Evolutionary conservation across 495 filamentous ascomycete genomes (phyloP), one percentile per base, ranked within the genome.

Genomic region (Podospora fimiseda): DNA sequence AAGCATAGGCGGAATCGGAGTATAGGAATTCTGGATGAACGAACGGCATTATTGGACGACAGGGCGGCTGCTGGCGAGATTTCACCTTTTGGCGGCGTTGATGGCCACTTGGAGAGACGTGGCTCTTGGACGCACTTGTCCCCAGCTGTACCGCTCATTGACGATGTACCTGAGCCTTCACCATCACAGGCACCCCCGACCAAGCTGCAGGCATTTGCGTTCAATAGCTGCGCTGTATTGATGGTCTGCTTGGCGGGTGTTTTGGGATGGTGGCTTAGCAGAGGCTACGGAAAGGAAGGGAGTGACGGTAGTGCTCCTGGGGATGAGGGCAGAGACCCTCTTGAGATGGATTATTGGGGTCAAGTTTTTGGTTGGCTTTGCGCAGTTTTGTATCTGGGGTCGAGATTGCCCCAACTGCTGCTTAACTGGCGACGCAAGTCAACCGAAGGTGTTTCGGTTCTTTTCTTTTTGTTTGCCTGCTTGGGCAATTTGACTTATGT

Each of bases 381-480:
- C 69, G 93, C 93, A 1, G 72, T 78, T 2, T 75, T 97, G 14
- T 98, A 98, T 61, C 85, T 97, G 13, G 90, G 88, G 18, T 90
- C 85, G 0, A 82, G 93, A 5, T 62, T 96, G 9, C 93, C 93
- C 0, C 93, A 98, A 67, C 74, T 98, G 7, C 71, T 96, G 3
- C 80, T 96, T 24, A 98, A 98, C 64, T 92, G 85, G 69, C 79
- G 84, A 1, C 83, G 93, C 37, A 95, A 93, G 67, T 87, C 82
- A 23, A 96, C 90, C 1, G 91, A 96, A 24, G 93, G 92, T 2
- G 82, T 98, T 4, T 90, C 86, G 16, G 76, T 95, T 59, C 74
- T 98, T 0, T 98, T 98, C 73, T 98, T 98, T 72, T 72, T 97
- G 15, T 98, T 98, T 63, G 93, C 92, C 7, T 96, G 90, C 65